Conservation (phyloP, 2,329 filamentous ascomycete species). For the Pseudogymnoascus sp. region DNA sequence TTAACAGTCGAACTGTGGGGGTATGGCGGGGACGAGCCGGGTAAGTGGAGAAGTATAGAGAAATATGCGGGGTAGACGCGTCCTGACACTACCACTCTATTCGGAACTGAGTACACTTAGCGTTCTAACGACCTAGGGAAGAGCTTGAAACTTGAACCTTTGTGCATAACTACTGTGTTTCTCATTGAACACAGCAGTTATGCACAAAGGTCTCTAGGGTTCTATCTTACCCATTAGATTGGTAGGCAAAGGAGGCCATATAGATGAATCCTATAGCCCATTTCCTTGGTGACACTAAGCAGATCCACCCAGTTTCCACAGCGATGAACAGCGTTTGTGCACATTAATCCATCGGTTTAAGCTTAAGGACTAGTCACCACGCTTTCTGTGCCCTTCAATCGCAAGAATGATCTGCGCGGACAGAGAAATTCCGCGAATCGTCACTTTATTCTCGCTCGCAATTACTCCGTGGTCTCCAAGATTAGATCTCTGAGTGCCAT, state of each 20-base stretch:
- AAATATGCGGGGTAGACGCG: neutral
- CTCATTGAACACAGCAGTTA: neutral
- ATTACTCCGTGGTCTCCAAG: neutral
- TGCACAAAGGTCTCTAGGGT: neutral
- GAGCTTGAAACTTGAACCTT: neutral
- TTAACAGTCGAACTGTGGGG: neutral
- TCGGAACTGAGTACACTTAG: neutral
- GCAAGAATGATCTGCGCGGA: neutral
- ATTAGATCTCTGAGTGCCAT: neutral
- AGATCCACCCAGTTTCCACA: neutral
- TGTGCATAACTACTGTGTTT: no score
- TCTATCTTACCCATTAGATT: neutral
- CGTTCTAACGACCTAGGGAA: neutral
- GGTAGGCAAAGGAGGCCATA: neutral
- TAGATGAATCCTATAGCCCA: neutral
- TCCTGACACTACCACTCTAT: neutral
- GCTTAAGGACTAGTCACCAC: neutral
- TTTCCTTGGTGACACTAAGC: neutral
- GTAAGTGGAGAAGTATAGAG: neutral
- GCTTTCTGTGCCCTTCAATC: neutral
- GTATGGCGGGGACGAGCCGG: neutral
- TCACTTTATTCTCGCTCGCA: constrained; percentile 4
- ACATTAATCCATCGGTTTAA: neutral
- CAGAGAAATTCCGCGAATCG: neutral
- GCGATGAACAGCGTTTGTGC: neutral